phyloP scores from a whole-genome alignment of 2,329 filamentous ascomycete species.

The Microcyclospora pomicola region DNA sequence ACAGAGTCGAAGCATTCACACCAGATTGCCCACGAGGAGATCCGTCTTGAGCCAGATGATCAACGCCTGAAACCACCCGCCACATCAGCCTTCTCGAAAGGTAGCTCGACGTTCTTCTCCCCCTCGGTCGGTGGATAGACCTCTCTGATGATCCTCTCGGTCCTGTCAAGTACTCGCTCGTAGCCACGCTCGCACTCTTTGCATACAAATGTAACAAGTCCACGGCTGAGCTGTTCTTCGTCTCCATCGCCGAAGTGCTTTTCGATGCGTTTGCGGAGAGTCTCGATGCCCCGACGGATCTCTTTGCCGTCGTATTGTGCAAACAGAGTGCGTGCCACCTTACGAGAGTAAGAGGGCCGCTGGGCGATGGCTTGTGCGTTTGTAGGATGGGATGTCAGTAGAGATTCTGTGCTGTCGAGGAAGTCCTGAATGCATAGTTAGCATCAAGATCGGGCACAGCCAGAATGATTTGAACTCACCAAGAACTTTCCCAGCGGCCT shows the following conservation, averaged over 20 bases:
- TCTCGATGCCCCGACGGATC: conserved; percentile 64
- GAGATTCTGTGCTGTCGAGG: conserved; percentile 71
- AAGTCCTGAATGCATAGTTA: conserved; percentile 46
- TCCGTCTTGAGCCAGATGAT: conserved; percentile 1
- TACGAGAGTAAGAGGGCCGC: conserved; percentile 70
- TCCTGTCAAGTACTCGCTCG: conserved; percentile 38
- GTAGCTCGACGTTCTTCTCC: conserved; percentile 31
- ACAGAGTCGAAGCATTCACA: too few relatives aligned
- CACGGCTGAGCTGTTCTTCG: conserved; percentile 50
- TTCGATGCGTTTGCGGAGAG: conserved; percentile 79
- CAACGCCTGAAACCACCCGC: conserved; percentile 20
- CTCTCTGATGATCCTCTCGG: conserved; percentile 26
- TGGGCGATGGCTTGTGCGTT: conserved; percentile 51
- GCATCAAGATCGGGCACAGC: conserved; percentile 1
- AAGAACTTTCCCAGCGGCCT: conserved; percentile 79
- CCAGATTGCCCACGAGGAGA: too few relatives aligned
- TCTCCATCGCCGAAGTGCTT: conserved; percentile 94
- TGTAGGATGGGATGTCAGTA: conserved; percentile 38
- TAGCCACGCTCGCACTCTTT: conserved; percentile 47
- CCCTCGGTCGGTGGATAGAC: conserved; percentile 27
- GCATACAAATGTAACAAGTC: conserved; percentile 45
- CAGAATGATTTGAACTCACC: conserved; percentile 22
- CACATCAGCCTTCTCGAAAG: conserved; percentile 23
- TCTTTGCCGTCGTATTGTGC: conserved; percentile 70
- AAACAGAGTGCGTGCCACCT: conserved; percentile 74